Evolutionary conservation across 179 eudicot genomes (phyloP).

Genomic region (Drosera spatulata): DNA sequence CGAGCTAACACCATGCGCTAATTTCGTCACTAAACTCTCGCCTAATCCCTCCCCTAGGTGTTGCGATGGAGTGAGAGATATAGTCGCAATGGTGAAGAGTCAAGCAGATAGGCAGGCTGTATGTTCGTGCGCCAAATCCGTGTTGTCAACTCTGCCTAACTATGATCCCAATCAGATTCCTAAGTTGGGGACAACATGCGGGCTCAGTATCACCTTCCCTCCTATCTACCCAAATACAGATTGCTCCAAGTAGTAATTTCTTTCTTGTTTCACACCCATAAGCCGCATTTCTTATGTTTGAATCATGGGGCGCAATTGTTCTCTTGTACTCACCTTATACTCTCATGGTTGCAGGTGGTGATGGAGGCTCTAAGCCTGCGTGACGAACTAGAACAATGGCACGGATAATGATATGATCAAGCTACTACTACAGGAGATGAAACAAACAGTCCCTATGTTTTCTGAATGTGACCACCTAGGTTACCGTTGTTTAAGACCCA

Average conservation of each 20-base stretch:
- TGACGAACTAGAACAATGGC: too few species aligned
- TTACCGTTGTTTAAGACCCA: too few species aligned
- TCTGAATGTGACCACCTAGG: too few species aligned
- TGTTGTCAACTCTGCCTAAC: not conserved
- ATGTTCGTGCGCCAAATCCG: not conserved
- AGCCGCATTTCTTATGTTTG: too few species aligned
- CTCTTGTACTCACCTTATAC: too few species aligned
- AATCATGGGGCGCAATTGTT: too few species aligned
- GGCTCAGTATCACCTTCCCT: not conserved
- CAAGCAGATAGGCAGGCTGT: not conserved
- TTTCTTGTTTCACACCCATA: not conserved
- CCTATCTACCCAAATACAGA: not conserved
- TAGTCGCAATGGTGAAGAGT: not conserved
- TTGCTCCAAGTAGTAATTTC: not conserved
- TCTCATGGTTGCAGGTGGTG: too few species aligned
- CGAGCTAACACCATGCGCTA: not conserved
- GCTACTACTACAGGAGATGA: too few species aligned
- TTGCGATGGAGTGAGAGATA: not conserved
- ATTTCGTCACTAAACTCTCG: not conserved
- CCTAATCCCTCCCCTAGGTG: not conserved
- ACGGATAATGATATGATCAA: too few species aligned
- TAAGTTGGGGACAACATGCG: not conserved
- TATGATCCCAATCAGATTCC: not conserved
- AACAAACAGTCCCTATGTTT: too few species aligned
- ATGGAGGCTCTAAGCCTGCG: too few species aligned